phyloP scores from a whole-genome alignment of 2,329 filamentous ascomycete genomes.

The Trichoderma harzianum region DNA sequence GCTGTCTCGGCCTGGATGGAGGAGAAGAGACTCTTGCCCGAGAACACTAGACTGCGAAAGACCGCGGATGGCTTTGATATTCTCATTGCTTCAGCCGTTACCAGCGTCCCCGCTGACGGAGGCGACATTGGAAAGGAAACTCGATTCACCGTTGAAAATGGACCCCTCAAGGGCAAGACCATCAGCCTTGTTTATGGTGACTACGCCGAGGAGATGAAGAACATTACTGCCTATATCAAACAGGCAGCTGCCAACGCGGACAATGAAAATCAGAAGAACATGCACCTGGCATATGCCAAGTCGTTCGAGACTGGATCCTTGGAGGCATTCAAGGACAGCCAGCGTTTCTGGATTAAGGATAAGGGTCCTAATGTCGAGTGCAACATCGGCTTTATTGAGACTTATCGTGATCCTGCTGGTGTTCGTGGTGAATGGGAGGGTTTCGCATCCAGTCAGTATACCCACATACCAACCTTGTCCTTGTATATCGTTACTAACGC shows the following conservation, averaged over 20 bases:
- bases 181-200: slow-evolving; percentile 74
- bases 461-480: not conserved
- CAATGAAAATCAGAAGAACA: slow-evolving; percentile 70
- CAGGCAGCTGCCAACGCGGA: slow-evolving; percentile 66
- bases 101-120: slow-evolving; percentile 56
- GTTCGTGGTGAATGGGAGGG: slow-evolving; percentile 83
- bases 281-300: slow-evolving; percentile 70
- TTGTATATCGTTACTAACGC: slow-evolving; percentile 22
- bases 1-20: slow-evolving; percentile 71
- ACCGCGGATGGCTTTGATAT: slow-evolving; percentile 64
- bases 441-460: slow-evolving; percentile 59
- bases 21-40: slow-evolving; percentile 65
- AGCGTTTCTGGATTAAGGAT: slow-evolving; percentile 78
- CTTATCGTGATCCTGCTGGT: slow-evolving; percentile 78
- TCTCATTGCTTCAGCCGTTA: slow-evolving; percentile 67
- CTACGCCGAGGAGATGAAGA: slow-evolving; percentile 66
- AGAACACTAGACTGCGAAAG: slow-evolving; percentile 76
- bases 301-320: slow-evolving; percentile 74
- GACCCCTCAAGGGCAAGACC: slow-evolving; percentile 61
- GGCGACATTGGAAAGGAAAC: slow-evolving; percentile 67
- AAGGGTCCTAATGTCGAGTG: slow-evolving; percentile 76
- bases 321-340: slow-evolving; percentile 74
- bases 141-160: slow-evolving; percentile 57
- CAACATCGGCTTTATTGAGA: slow-evolving; percentile 82
- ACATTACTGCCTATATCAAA: slow-evolving; percentile 63